Conservation (phyloP, 2,329 filamentous ascomycete species). For the Ophiostoma novo-ulmi region DNA sequence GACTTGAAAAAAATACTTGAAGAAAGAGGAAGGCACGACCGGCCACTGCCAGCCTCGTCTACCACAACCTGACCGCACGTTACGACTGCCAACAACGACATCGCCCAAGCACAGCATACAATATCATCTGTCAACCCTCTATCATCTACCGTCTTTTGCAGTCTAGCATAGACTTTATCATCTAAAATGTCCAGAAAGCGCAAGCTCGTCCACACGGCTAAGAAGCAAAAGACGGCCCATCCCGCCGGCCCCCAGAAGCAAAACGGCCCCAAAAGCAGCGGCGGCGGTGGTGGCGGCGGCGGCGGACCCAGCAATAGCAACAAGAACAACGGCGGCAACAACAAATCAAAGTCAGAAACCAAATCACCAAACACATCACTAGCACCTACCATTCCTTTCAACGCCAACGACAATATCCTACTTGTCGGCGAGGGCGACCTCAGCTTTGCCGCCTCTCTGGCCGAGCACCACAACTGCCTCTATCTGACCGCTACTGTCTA, state of each 20-base stretch:
- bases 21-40: not conserved
- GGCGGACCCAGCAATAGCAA: conserved; percentile 15
- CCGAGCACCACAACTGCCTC: conserved; percentile 59
- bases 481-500: conserved; percentile 65
- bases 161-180: not conserved
- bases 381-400: conserved; percentile 63
- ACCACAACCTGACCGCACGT: not conserved
- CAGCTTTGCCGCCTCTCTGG: conserved; percentile 66
- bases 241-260: conserved; percentile 3
- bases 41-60: conserved; percentile 3
- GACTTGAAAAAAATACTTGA: not conserved
- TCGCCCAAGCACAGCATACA: not conserved
- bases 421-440: conserved; percentile 77
- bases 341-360: not conserved
- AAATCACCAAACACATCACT: conserved; percentile 29
- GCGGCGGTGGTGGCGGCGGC: conserved; percentile 19
- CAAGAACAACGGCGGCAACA: not conserved
- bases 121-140: not conserved
- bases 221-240: conserved; percentile 20
- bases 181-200: conserved; percentile 40
- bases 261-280: conserved; percentile 9
- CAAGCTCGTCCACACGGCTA: conserved; percentile 35
- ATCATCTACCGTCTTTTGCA: not conserved
- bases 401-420: conserved; percentile 62
- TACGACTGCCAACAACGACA: not conserved